A percentile compares a stretch with the other conserved stretches of the same genome.
Conservation (phyloP, 1,139 yeast genomes). For the Zygotorulaspora mrakii region DNA sequence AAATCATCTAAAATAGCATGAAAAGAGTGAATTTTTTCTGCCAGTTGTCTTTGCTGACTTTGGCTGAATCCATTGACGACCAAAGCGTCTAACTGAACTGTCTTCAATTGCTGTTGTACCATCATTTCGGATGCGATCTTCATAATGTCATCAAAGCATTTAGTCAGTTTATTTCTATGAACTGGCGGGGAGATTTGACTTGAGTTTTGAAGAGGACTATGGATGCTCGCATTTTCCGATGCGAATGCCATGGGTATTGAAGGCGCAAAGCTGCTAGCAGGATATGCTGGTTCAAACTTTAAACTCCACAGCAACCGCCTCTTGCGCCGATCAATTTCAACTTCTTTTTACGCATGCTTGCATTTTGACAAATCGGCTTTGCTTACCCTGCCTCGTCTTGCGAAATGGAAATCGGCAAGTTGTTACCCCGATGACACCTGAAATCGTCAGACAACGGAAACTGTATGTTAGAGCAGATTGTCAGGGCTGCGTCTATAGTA, state of each 20-base stretch:
- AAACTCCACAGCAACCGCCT: background rate
- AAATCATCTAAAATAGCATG: slow-evolving; percentile 39
- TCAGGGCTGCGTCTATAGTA: too few relatives aligned
- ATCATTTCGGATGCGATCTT: slow-evolving; percentile 34
- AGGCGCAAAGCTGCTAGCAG: background rate
- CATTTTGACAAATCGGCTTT: too few relatives aligned
- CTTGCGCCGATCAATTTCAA: background rate
- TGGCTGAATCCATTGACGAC: slow-evolving; percentile 30
- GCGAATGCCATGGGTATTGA: background rate
- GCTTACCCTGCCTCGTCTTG: too few relatives aligned
- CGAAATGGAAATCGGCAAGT: too few relatives aligned
- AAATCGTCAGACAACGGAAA: too few relatives aligned
- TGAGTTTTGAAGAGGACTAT: slow-evolving; percentile 8
- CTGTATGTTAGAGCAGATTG: too few relatives aligned
- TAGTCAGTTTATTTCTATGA: slow-evolving; percentile 30
- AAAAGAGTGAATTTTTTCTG: slow-evolving; percentile 31
- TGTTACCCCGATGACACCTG: too few relatives aligned
- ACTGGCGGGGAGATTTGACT: slow-evolving; percentile 5
- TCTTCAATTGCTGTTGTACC: slow-evolving; percentile 36
- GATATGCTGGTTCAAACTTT: background rate
- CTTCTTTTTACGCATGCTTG: background rate
- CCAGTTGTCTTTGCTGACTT: slow-evolving; percentile 25
- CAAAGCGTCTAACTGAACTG: slow-evolving; percentile 32
- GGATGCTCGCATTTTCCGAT: slow-evolving; percentile 1
- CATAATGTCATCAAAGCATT: slow-evolving; percentile 36